Evolutionary conservation across 2,329 filamentous ascomycete genomes (phyloP), one percentile per base, ranked within the genome.

Genomic region (Colletotrichum chrysophilum): DNA sequence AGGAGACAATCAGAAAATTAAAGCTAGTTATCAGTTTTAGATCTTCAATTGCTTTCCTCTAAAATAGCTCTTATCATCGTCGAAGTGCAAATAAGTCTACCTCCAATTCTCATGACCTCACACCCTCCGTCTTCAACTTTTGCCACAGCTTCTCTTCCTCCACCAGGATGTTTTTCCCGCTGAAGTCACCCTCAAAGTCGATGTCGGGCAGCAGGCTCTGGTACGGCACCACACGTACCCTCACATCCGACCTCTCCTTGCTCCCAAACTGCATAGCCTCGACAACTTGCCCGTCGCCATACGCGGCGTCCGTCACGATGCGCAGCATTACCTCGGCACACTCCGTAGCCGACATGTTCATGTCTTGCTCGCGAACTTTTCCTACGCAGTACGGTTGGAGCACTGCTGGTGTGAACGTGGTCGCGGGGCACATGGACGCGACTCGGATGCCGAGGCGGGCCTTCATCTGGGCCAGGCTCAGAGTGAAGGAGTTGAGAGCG

Each of bases 231-330:
- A 76, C 70, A 2, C 77, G 66, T 13, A 76, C 68, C 10, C 58
- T 68, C 58, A 79, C 71, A 10, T 48, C 38, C 5, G 48, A 43
- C 28, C 75, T 61, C 18, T 71, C 72, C 61, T 38, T 62, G 28
- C 26, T 67, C 26, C 71, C 77, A 24, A 74, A 65, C 68, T 68
- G 58, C 71, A 78, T 71, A 12, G 72, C 65, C 76, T 79, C 78
- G 38, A 78, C 52, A 26, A 78, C 64, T 28, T 76, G 73, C 12
- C 78, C 78, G 55, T 79, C 71, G 13, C 78, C 78, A 34, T 71
- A 78, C 38, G 70, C 61, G 3, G 76, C 61, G 18, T 70, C 76
- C 4, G 65, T 64, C 3, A 77, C 52, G 4, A 78, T 34, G 7
- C 28, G n/a, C 32, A 78, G 64, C 70, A 79, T 76, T 4, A 78